These are phyloP conservation scores for Primulina tabacum DNA, from an alignment of 257 asterid genomes.

Conservation along the genomic window DNA sequence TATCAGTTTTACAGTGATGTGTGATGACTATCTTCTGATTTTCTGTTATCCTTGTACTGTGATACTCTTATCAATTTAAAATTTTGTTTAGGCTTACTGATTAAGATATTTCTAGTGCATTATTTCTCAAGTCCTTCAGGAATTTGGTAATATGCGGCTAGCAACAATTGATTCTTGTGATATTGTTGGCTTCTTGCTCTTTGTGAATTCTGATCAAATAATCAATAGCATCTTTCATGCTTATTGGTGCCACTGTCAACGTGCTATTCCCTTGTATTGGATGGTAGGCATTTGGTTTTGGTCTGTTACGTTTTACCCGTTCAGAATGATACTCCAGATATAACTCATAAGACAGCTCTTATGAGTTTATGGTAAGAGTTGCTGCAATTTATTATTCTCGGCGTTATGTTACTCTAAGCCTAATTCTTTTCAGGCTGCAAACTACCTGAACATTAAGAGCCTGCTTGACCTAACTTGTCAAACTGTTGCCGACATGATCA, in stretches of 20 bases:
- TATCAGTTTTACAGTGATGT: not conserved
- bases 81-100: not conserved
- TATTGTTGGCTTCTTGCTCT: too few relatives aligned
- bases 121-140: not conserved
- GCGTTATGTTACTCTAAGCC: not conserved
- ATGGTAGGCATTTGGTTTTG: not conserved
- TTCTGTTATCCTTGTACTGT: not conserved
- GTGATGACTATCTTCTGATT: not conserved
- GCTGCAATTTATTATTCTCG: not conserved
- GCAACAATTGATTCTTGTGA: not conserved
- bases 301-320: not conserved
- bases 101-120: not conserved
- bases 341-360: too few relatives aligned
- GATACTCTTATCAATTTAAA: not conserved
- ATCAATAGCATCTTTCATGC: not conserved
- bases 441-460: conserved; percentile 28
- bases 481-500: conserved; percentile 60
- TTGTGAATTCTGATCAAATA: not conserved
- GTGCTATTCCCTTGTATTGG: not conserved
- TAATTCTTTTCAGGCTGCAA: conserved; percentile 46
- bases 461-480: conserved; percentile 55
- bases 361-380: not conserved
- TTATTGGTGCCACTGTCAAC: not conserved
- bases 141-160: not conserved
- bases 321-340: not conserved